Evolutionary conservation across 331 rosid genomes (phyloP), one percentile per base, ranked within the genome.

Genomic region (Arachis monticola): DNA sequence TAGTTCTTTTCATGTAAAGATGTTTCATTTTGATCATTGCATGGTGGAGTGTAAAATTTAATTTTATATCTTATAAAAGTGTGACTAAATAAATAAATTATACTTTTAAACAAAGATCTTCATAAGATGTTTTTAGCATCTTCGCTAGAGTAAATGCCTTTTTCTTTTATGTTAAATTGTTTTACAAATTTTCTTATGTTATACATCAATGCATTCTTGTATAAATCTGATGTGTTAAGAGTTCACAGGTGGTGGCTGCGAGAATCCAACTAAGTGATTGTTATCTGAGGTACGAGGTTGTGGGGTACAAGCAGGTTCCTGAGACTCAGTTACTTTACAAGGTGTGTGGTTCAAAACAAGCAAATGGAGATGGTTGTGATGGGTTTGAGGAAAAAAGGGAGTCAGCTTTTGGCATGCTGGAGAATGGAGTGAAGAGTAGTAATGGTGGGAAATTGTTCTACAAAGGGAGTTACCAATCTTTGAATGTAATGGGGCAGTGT

Each of bases 401-500:
- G 45, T 30, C 78, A 1, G 96, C 88, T 0, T 89, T 92, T 77
- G 88, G 61, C 0, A 76, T 84, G 86, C 61, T 90, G 63, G 88
- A 79, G 5, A 81, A 71, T 69, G 91, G 90, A 7, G 84, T 92
- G 1, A 84, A 80, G 70, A 88, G 61, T 58, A 88, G 57, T 35
- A 35, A 35, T 58, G 81, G 80, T 14, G 79, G 78, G n/a, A 83
- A 79, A 5, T 46, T 85, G 88, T 92, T 90, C 41, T 90, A 90
- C 63, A 77, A 81, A 1, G 94, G 87, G 53, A 90, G 68, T 7
- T 88, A 84, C 13, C 80, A 87, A 74, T 88, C 94, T 2, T 61
- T 92, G n/a, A 82, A 81, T 56, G 91, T 81, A 17, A 55, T 90
- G 86, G 97, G 94, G n/a, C 97, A 92, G 87, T 92, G 97, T 55